Percentiles rank a stretch among this genome's conserved stretches.
Conservation (phyloP, 23 red algal genomes). For the Gracilaria caudata region DNA sequence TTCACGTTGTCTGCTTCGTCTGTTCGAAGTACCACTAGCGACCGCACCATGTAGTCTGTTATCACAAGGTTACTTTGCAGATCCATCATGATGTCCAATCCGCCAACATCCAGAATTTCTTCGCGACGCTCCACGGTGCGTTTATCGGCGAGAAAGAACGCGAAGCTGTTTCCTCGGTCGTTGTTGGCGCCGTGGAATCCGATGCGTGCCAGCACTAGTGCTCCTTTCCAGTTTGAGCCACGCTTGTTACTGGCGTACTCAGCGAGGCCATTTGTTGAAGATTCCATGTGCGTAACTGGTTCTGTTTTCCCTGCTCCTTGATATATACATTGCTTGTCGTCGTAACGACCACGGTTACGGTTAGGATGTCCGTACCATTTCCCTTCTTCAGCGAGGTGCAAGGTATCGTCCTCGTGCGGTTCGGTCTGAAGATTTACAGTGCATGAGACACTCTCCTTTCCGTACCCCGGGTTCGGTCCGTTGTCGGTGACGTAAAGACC, state of each 20-base stretch:
- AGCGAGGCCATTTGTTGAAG: slow-evolving; percentile 57
- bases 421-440: slow-evolving; percentile 31
- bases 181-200: slow-evolving; percentile 40
- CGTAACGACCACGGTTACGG: slow-evolving; percentile 69
- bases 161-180: slow-evolving; percentile 52
- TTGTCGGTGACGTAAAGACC: slow-evolving; percentile 66
- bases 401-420: slow-evolving; percentile 38
- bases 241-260: slow-evolving; percentile 55
- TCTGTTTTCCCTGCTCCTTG: slow-evolving; percentile 1
- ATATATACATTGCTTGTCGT: slow-evolving; percentile 64
- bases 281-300: slow-evolving; percentile 25
- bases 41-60: slow-evolving; percentile 54
- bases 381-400: slow-evolving; percentile 19
- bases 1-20: not conserved
- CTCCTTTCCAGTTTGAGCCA: slow-evolving; percentile 44
- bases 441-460: slow-evolving; percentile 49
- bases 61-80: slow-evolving; percentile 41
- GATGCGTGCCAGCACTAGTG: slow-evolving; percentile 53
- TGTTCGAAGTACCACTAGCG: slow-evolving; percentile 38
- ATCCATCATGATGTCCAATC: slow-evolving; percentile 59
- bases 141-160: slow-evolving; percentile 26
- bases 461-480: slow-evolving; percentile 73
- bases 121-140: slow-evolving; percentile 3
- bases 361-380: slow-evolving; percentile 73
- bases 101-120: slow-evolving; percentile 34